Evolutionary conservation across 306 rosid genomes (phyloP).

Genomic region (Glycyrrhiza uralensis): DNA sequence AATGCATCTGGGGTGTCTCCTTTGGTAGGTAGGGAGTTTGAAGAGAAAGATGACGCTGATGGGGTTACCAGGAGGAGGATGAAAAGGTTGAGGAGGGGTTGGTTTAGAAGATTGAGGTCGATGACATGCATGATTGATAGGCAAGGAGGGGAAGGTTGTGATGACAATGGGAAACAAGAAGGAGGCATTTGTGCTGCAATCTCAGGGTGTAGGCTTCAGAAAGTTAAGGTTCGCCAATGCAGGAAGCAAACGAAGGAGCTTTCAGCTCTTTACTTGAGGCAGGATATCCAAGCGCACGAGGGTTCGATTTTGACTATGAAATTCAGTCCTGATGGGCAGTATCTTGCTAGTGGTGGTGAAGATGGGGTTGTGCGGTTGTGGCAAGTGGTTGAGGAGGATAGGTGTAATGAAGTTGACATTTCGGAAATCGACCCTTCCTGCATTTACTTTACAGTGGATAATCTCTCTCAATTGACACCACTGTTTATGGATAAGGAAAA

Average conservation of each 20-base stretch:
- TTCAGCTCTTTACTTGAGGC: slow-evolving; percentile 83
- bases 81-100: slow-evolving; percentile 47
- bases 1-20: slow-evolving; percentile 32
- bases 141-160: slow-evolving; percentile 30
- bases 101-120: slow-evolving; percentile 66
- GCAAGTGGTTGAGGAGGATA: slow-evolving; percentile 89
- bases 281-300: slow-evolving; percentile 85
- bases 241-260: slow-evolving; percentile 73
- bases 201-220: slow-evolving; percentile 49
- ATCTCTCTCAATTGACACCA: slow-evolving; percentile 75
- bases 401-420: slow-evolving; percentile 67
- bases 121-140: slow-evolving; percentile 59
- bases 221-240: slow-evolving; percentile 69
- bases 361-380: slow-evolving; percentile 83
- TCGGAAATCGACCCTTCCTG: slow-evolving; percentile 82
- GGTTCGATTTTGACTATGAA: slow-evolving; percentile 89
- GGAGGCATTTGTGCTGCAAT: slow-evolving; percentile 19
- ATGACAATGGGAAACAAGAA: slow-evolving; percentile 22
- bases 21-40: slow-evolving; percentile 28
- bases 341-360: slow-evolving; percentile 88
- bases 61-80: not conserved
- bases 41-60: slow-evolving; percentile 23
- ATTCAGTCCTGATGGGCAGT: slow-evolving; percentile 93
- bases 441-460: slow-evolving; percentile 78
- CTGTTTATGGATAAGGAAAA: slow-evolving; percentile 68